A percentile compares a stretch with the other conserved stretches of the same genome.
Evolutionary conservation across 1,139 yeast species (phyloP).

Genomic region (Blastobotrys elegans): DNA sequence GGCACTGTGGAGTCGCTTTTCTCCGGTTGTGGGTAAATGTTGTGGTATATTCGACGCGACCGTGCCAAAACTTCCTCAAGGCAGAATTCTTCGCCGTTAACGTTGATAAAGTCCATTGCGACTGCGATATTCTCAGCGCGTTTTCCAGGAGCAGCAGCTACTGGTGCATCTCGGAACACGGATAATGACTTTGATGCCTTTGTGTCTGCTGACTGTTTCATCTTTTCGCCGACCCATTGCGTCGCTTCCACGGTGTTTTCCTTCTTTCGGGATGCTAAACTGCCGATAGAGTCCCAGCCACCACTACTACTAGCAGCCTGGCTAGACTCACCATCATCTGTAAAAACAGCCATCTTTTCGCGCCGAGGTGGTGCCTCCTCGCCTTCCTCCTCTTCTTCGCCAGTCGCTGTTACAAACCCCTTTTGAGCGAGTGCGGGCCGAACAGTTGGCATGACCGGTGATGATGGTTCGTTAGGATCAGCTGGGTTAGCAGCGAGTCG

Average conservation of each 20-base stretch:
- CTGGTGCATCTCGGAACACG: constrained; percentile 40
- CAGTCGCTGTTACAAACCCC: constrained; percentile 5
- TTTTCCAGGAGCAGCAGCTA: constrained; percentile 33
- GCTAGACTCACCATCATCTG: constrained; percentile 12
- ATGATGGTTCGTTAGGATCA: constrained; percentile 34
- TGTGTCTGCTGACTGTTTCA: constrained; percentile 38
- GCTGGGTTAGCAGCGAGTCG: constrained; percentile 34
- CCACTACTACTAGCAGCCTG: constrained; percentile 17
- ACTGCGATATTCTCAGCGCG: constrained; percentile 59
- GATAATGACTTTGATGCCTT: constrained; percentile 30
- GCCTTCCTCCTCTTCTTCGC: background rate
- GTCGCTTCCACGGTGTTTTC: constrained; percentile 57
- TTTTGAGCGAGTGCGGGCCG: constrained; percentile 25
- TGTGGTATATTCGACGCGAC: constrained; percentile 34
- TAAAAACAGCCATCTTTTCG: constrained; percentile 30
- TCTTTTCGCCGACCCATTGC: constrained; percentile 65
- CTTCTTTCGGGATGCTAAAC: constrained; percentile 49
- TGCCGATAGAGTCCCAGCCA: constrained; percentile 51
- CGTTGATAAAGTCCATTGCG: constrained; percentile 42
- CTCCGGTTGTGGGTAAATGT: constrained; percentile 17
- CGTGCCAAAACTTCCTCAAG: constrained; percentile 59
- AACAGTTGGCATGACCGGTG: constrained; percentile 28
- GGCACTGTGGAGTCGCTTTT: constrained; percentile 20
- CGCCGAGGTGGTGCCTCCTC: background rate
- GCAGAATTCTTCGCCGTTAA: constrained; percentile 48